These are phyloP conservation scores for Akanthomyces uredinophilus DNA, from an alignment of 2,329 filamentous ascomycete species.

Conservation along the genomic window DNA sequence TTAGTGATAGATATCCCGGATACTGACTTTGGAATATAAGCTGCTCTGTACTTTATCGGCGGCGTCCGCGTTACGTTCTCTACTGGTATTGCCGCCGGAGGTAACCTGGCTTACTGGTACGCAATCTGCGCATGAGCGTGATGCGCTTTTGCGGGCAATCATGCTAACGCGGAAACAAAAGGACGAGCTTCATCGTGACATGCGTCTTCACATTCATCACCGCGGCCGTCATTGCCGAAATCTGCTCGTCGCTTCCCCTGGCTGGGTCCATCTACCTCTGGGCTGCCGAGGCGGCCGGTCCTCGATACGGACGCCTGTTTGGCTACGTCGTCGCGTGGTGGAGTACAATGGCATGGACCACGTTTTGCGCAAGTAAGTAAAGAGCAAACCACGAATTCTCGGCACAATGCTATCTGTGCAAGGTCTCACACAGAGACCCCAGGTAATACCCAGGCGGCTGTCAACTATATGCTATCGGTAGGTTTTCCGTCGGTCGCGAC, in stretches of 20 bases:
- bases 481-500: constrained; percentile 16
- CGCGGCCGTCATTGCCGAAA: constrained; percentile 54
- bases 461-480: constrained; percentile 49
- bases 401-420: background rate
- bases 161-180: constrained; percentile 20
- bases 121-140: background rate
- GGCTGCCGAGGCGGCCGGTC: constrained; percentile 55
- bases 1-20: background rate
- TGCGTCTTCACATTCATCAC: constrained; percentile 58
- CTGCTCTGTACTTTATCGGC: constrained; percentile 56
- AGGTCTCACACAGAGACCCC: background rate
- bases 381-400: background rate
- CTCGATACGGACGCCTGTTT: constrained; percentile 48
- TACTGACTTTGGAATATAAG: constrained; percentile 28
- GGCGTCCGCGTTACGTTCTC: constrained; percentile 56
- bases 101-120: constrained; percentile 56
- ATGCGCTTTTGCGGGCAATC: background rate
- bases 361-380: constrained; percentile 44
- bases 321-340: constrained; percentile 61
- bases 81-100: constrained; percentile 57
- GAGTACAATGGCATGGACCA: constrained; percentile 59
- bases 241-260: constrained; percentile 54
- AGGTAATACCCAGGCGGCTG: constrained; percentile 46
- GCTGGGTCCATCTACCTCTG: constrained; percentile 57
- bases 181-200: constrained; percentile 56